phyloP scores from a whole-genome alignment of 140 eudicot species.

The Cichorium intybus region DNA sequence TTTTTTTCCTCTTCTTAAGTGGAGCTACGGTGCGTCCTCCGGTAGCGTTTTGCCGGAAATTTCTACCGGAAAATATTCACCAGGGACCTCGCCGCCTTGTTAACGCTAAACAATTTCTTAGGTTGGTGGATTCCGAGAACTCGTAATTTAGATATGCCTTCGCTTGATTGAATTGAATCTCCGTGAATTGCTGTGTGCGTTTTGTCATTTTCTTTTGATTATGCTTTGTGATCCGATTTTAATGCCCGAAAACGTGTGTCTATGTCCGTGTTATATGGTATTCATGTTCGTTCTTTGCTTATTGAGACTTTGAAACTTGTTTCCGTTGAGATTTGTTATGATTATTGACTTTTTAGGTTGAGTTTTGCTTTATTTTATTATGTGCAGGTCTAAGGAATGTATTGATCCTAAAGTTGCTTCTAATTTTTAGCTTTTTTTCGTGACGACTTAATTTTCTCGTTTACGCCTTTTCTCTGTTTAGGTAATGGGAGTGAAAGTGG shows the following conservation, averaged over 20 bases:
- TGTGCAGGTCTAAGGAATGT: constrained; percentile 7
- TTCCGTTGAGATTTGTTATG: not conserved
- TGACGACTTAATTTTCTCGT: not conserved
- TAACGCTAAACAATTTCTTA: not conserved
- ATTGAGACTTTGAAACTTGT: constrained; percentile 6
- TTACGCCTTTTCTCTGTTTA: constrained; percentile 10
- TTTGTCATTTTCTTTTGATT: constrained; percentile 5
- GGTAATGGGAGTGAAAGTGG: constrained; percentile 40
- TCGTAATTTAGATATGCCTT: not conserved
- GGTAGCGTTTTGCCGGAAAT: constrained; percentile 20
- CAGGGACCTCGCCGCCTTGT: not conserved
- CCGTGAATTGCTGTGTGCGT: constrained; percentile 7
- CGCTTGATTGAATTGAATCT: not conserved
- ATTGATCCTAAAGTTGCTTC: constrained; percentile 11
- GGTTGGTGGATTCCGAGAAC: not conserved
- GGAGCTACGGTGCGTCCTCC: constrained; percentile 13
- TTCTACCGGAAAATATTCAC: constrained; percentile 17
- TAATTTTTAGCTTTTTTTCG: not conserved
- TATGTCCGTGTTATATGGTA: constrained; percentile 8
- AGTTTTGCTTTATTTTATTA: not conserved
- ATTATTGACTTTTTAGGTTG: not conserved
- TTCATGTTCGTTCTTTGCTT: constrained; percentile 12
- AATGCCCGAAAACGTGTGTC: constrained; percentile 15
- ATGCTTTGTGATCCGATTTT: constrained; percentile 24
- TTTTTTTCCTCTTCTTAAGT: constrained; percentile 32